Evolutionary conservation across 495 filamentous ascomycete species (phyloP), one percentile per base, ranked within the genome.

Genomic region (Talaromyces nanjingensis): DNA sequence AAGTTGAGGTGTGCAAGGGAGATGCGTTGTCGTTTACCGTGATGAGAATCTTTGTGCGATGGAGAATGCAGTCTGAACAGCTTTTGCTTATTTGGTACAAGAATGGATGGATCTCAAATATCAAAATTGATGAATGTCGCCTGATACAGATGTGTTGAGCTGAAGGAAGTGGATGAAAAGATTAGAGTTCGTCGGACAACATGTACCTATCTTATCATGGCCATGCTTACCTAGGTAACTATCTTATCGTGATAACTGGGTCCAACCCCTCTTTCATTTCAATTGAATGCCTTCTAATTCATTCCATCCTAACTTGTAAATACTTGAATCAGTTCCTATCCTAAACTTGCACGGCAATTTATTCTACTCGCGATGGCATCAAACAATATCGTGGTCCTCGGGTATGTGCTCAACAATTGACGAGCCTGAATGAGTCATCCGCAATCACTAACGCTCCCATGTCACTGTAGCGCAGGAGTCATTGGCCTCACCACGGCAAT

Each of bases 401-500:
- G 87, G 87, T 88, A 76, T 70, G 79, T 67, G 3, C 18, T 9
- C n/a, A 49, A 20, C 42, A 47, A 22, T 20, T 0, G 6, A 9
- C 45, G 3, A 2, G 18, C 20, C 6, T 49, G n/a, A 49, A 20
- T 9, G n/a, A 49, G 1, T 18, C 45, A 49, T 49, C n/a, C 6
- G 37, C 45, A 20, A 49, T 49, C 45, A 49, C 45, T 49, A 49
- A 49, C 18, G 45, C 16, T 20, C 16, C 1, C 16, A 3, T 20
- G 14, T 45, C 45, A 49, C 45, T 8, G 6, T 20, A 97, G 94
- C 47, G 96, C 94, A 63, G 94, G 94, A 16, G 93, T 98, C 4
- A 84, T 87, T 55, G 94, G 94, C 59, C 83, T 98, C 61, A 98
- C 94, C n/a, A 92, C 90, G 8, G 94, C 96, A 7, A 83, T 96